These are phyloP conservation scores for Cytospora piceicola DNA, from an alignment of 2,329 filamentous ascomycete species.

Conservation along the genomic window DNA sequence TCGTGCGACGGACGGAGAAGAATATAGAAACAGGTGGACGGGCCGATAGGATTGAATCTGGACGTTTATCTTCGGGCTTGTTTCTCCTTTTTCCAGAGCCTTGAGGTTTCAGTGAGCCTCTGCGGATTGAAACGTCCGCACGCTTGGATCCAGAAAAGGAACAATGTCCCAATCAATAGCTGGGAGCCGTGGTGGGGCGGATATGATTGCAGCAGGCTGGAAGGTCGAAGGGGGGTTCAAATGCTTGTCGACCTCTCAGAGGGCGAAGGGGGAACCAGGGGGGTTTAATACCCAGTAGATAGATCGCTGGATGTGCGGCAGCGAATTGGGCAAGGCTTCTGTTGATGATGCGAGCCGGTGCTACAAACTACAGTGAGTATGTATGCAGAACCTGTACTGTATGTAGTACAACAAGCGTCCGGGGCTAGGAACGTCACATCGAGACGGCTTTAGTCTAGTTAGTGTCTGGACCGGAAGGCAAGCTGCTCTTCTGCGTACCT, in stretches of 20 bases:
- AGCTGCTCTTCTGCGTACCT: slow-evolving; percentile 1
- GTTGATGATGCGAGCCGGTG: slow-evolving; percentile 20
- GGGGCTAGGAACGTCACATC: slow-evolving; percentile 20
- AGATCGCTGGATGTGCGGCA: slow-evolving; percentile 13
- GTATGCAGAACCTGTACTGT: neutral
- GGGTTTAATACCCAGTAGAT: slow-evolving; percentile 17
- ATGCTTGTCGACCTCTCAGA: slow-evolving; percentile 8
- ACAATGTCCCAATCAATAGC: neutral
- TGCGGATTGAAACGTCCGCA: neutral
- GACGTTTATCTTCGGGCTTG: neutral
- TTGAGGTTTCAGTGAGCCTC: neutral
- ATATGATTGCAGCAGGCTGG: slow-evolving; percentile 10
- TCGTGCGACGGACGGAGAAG: neutral
- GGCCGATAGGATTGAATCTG: neutral
- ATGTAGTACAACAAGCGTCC: neutral
- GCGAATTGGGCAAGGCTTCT: slow-evolving; percentile 13
- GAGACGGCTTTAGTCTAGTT: slow-evolving; percentile 17
- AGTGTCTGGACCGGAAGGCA: slow-evolving; percentile 7
- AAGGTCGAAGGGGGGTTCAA: neutral
- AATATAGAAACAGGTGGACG: neutral
- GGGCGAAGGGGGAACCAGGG: slow-evolving; percentile 4
- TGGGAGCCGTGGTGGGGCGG: neutral
- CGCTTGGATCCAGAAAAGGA: neutral
- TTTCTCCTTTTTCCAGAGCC: neutral
- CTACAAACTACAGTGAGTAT: slow-evolving; percentile 6